These are phyloP conservation scores for Boletus tomentosulus DNA, from an alignment of 768 basidiomycete genomes.

Conservation along the genomic window DNA sequence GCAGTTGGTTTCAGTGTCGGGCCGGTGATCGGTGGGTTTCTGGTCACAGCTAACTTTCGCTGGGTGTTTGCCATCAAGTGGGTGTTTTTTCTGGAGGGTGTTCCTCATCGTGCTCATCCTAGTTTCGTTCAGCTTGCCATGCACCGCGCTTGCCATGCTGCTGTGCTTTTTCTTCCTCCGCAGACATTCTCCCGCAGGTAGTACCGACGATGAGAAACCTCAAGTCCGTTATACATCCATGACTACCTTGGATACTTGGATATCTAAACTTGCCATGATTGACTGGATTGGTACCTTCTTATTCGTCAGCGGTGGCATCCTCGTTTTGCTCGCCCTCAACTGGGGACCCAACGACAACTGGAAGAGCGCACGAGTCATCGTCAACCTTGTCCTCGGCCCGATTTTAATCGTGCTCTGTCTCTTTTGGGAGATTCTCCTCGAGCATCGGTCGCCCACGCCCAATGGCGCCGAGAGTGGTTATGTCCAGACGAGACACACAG, in stretches of 20 bases:
- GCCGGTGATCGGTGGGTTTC: constrained; percentile 40
- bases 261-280: constrained; percentile 32
- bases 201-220: constrained; percentile 9
- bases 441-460: constrained; percentile 14
- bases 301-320: constrained; percentile 42
- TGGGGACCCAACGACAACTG: constrained; percentile 46
- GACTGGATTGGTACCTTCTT: constrained; percentile 47
- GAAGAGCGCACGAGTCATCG: constrained; percentile 43
- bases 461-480: neutral
- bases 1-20: constrained; percentile 40
- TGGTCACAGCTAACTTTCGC: constrained; percentile 40
- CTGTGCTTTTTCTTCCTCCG: constrained; percentile 42
- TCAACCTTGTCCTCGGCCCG: constrained; percentile 42
- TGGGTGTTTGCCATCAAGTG: constrained; percentile 58
- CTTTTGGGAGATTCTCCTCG: constrained; percentile 41
- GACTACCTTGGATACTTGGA: constrained; percentile 12
- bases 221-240: neutral
- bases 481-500: constrained; percentile 5
- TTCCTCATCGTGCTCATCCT: neutral
- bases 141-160: constrained; percentile 32
- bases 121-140: constrained; percentile 36
- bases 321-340: constrained; percentile 47
- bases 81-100: neutral
- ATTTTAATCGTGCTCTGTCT: constrained; percentile 39
- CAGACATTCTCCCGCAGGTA: constrained; percentile 19